Evolutionary conservation across 2,329 filamentous ascomycete genomes (phyloP), one percentile per base, ranked within the genome.

Genomic region (Paraconiothyrium sp.): DNA sequence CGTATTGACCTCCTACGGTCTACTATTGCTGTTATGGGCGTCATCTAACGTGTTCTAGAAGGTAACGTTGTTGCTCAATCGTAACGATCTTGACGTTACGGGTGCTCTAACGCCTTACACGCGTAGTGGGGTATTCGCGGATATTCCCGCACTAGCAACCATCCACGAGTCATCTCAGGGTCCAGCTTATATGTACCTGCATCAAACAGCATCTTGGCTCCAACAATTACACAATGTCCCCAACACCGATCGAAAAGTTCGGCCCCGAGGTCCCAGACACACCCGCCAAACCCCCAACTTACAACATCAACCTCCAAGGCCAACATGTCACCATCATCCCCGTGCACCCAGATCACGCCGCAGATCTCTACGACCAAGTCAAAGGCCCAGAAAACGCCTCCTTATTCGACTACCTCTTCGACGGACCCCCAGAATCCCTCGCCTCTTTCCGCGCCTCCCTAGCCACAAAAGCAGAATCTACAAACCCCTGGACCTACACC

Each of bases 321-420:
- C 27, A 44, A 34, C 34, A 60, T 35, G 59, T 59, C 24, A 60
- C 59, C 1, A 47, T 66, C 22, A 51, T 58, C 32, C 54, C 57
- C 3, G 24, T 62, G 6, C 9, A 55, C 22, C n/a, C 55, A 4
- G 20, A 46, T 13, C 62, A 64, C 35, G 58, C 64, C 9, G 51
- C 27, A 13, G 57, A 51, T 4, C 27, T 66, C 1, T 66, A 62
- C 46, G 20, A 27, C 2, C 41, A 54, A 27, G 24, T 66, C 32
- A 35, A 52, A 32, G 58, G 58, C 10, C 48, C 57, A 2, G 32
- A 59, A 4, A 57, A 59, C 11, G n/a, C 51, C 2, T 54, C 60
- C 13, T 46, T 66, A 7, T 66, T 64, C 47, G 61, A 63, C 46
- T 66, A 66, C 51, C 58, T 68, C 10, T 66, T 64, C 50, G 65